Base-by-base conservation (phyloP, 495 filamentous ascomycete species). In the Penicillium fimorum region DNA sequence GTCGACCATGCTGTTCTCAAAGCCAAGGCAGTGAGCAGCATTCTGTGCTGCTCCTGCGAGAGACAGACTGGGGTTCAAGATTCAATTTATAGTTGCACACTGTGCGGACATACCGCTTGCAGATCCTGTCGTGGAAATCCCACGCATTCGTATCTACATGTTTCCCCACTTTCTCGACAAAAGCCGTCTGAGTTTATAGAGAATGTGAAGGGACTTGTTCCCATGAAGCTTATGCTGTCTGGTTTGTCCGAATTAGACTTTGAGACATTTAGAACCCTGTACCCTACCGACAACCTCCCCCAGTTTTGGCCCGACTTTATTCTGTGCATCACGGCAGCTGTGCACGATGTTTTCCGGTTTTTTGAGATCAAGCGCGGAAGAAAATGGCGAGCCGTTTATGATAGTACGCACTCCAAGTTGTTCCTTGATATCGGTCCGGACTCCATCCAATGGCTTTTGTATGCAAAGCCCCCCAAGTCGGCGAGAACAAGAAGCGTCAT, bases 41-140 rank as follows among this genome's bases (percentile, higher is more conserved):
- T 69, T 2, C 72, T 82, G 13, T 68, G 79, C 15, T 89, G 86
- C 56, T 58, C 67, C 41, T 89, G 86, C 53, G 86, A 88, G 65
- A 76, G 79, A 22, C 72, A 75, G 45, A 65, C 66, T n/a, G 54
- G 62, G 1, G 67, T 77, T 13, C 70, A 69, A 12, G 41, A 53
- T 5, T 56, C 55, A 10, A 70, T 88, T 29, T 62, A 74, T n/a
- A 43, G 60, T 50, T 89, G 86, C 56, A 58, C 57, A 4, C 57
- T 76, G 22, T 89, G 86, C 57, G 64, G 58, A 0, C 80, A 87
- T 61, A 84, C 81, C 8, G 74, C 76, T 12, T 88, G 86, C 62
- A 60, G 66, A 1, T 70, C 70, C 24, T 87, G 85, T 55, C 76
- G 71, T 9, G 80, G 81, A 5, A 82, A 82, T 35, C 86, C 86